Conservation (phyloP, 805 yeast genomes). For the Myxozyma neotropica region DNA sequence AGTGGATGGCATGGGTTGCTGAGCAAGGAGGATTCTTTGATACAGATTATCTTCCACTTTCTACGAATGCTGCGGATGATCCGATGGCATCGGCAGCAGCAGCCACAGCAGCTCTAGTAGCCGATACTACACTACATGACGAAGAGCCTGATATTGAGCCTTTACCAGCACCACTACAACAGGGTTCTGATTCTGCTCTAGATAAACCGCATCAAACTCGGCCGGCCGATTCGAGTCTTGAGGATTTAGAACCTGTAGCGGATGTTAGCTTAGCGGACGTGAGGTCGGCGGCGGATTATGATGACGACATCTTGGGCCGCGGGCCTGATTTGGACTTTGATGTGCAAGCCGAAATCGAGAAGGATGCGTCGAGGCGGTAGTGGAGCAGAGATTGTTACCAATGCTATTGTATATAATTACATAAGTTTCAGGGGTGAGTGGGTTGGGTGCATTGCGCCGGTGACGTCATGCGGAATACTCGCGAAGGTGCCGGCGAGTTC, state of each 20-base stretch:
- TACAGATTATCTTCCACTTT: constrained; percentile 16
- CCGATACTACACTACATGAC: background rate
- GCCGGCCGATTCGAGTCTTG: constrained; percentile 8
- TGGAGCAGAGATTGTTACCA: background rate
- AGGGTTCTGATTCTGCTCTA: background rate
- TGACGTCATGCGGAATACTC: constrained; percentile 25
- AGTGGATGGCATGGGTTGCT: constrained; percentile 66
- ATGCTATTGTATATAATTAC: background rate
- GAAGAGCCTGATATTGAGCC: constrained; percentile 9
- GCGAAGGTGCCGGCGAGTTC: constrained; percentile 14
- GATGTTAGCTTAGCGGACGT: constrained; percentile 7
- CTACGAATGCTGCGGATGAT: constrained; percentile 1
- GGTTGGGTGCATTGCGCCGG: background rate
- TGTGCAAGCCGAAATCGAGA: constrained; percentile 22
- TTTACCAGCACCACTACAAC: background rate
- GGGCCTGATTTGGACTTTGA: constrained; percentile 18
- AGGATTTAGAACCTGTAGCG: constrained; percentile 9
- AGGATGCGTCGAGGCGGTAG: constrained; percentile 18
- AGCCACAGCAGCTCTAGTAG: background rate
- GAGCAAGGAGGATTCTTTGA: constrained; percentile 49
- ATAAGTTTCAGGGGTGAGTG: background rate
- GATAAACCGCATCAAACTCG: background rate
- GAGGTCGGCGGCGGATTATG: constrained; percentile 11
- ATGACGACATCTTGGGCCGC: constrained; percentile 11
- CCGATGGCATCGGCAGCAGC: background rate